A percentile compares a stretch with the other conserved stretches of the same genome.
Conservation (phyloP, 768 basidiomycete genomes). For the Phylloporus rhodoxanthus region DNA sequence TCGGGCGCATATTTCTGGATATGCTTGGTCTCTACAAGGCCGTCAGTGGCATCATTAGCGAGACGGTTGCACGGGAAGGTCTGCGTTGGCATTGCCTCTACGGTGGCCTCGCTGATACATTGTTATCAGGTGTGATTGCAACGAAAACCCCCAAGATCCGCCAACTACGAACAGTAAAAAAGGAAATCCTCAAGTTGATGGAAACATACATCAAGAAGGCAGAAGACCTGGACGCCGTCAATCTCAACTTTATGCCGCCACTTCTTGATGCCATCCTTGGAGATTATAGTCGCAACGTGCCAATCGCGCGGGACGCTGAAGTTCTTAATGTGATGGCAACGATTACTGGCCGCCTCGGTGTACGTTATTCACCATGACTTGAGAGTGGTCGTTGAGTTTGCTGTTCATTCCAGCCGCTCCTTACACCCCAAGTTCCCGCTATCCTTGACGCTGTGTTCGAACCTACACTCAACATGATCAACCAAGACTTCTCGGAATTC, state of each 20-base stretch:
- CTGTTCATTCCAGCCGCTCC: constrained; percentile 48
- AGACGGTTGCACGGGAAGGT: constrained; percentile 86
- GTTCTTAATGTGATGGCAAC: constrained; percentile 97
- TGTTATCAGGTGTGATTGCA: constrained; percentile 66
- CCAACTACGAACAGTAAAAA: constrained; percentile 92
- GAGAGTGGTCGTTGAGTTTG: constrained; percentile 4
- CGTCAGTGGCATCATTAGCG: constrained; percentile 92
- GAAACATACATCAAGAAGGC: constrained; percentile 98
- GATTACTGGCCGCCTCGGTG: constrained; percentile 82
- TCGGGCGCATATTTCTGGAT: constrained; percentile 92
- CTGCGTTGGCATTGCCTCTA: constrained; percentile 11
- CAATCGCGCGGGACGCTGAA: constrained; percentile 91
- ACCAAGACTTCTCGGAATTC: constrained; percentile 98
- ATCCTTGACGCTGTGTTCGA: constrained; percentile 97
- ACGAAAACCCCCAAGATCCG: constrained; percentile 97
- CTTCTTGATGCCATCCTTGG: constrained; percentile 95
- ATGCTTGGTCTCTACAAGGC: constrained; percentile 98
- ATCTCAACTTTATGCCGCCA: constrained; percentile 87
- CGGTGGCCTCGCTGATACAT: constrained; percentile 1
- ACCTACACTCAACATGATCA: constrained; percentile 96
- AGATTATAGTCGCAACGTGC: constrained; percentile 93
- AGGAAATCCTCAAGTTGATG: constrained; percentile 95
- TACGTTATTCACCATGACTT: constrained; percentile 37
- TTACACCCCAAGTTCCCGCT: constrained; percentile 91
- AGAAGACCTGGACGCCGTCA: constrained; percentile 92